Evolutionary conservation across 805 yeast genomes (phyloP).

Genomic region (Myxozyma geophila): DNA sequence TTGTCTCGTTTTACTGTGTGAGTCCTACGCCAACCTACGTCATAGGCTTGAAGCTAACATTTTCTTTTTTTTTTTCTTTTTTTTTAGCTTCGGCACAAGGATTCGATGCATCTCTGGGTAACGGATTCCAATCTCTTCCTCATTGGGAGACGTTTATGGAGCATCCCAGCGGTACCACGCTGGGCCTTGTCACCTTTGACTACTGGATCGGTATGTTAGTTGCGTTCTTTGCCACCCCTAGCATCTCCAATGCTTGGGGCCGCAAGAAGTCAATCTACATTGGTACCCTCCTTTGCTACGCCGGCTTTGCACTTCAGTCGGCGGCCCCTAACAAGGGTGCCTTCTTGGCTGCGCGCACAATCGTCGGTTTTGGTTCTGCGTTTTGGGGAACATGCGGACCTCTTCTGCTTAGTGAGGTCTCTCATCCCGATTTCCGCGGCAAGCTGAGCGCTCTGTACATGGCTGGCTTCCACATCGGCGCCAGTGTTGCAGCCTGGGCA

Average conservation of each 20-base stretch:
- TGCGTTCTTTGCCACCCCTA: background rate
- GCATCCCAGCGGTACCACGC: slow-evolving; percentile 21
- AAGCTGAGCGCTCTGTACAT: slow-evolving; percentile 50
- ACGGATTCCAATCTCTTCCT: slow-evolving; percentile 24
- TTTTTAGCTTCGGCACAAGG: slow-evolving; percentile 1
- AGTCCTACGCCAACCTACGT: too few relatives aligned
- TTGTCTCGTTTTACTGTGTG: too few relatives aligned
- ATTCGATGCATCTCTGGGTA: slow-evolving; percentile 21
- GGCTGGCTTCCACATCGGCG: slow-evolving; percentile 51
- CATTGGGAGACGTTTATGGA: slow-evolving; percentile 18
- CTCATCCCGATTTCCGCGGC: slow-evolving; percentile 18
- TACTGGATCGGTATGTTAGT: slow-evolving; percentile 14
- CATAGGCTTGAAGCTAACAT: background rate
- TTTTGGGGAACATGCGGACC: slow-evolving; percentile 6
- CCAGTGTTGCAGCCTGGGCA: slow-evolving; percentile 56
- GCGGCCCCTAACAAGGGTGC: slow-evolving; percentile 4
- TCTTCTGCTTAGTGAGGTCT: slow-evolving; percentile 4
- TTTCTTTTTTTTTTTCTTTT: background rate
- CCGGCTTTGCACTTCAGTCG: slow-evolving; percentile 15
- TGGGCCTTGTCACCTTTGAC: slow-evolving; percentile 26
- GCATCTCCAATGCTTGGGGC: too few relatives aligned
- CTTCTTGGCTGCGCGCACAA: slow-evolving; percentile 4
- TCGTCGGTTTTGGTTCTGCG: slow-evolving; percentile 10
- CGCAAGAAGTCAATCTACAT: slow-evolving; percentile 11
- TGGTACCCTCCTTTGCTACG: background rate